Evolutionary conservation across 1,284 basidiomycete genomes (phyloP).

Genomic region (Leccinum subrobustum): DNA sequence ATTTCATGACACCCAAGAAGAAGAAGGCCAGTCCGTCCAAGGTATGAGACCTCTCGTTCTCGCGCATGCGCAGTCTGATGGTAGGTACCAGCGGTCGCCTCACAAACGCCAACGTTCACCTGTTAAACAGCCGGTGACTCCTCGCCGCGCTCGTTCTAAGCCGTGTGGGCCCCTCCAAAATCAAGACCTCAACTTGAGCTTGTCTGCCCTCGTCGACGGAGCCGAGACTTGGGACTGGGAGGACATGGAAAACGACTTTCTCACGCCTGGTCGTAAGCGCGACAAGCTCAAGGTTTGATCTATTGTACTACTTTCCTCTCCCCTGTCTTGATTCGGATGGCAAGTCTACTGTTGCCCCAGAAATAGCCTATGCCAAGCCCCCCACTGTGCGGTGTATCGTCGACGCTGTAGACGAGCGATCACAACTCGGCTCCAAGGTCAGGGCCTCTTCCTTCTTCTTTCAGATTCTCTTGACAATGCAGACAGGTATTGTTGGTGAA

Average conservation of each 20-base stretch:
- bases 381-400: slow-evolving; percentile 53
- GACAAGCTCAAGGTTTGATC: slow-evolving; percentile 23
- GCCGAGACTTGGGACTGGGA: slow-evolving; percentile 53
- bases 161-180: background rate
- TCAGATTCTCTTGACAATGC: slow-evolving; percentile 4
- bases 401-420: slow-evolving; percentile 38
- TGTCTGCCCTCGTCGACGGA: slow-evolving; percentile 40
- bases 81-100: slow-evolving; percentile 14
- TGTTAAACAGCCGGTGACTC: slow-evolving; percentile 15
- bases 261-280: slow-evolving; percentile 34
- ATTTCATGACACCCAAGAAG: slow-evolving; percentile 42
- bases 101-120: slow-evolving; percentile 19
- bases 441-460: background rate
- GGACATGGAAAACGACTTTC: slow-evolving; percentile 44
- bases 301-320: background rate
- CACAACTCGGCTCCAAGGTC: slow-evolving; percentile 21
- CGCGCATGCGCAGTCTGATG: background rate
- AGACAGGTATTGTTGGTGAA: slow-evolving; percentile 44
- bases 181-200: slow-evolving; percentile 20
- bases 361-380: slow-evolving; percentile 29
- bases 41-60: slow-evolving; percentile 1
- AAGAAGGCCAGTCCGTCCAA: slow-evolving; percentile 22
- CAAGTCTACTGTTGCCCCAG: slow-evolving; percentile 20
- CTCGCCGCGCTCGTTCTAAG: slow-evolving; percentile 12
- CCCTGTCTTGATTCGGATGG: background rate